phyloP scores from a whole-genome alignment of 2,329 filamentous ascomycete species.

The Cladophialophora yegresii region DNA sequence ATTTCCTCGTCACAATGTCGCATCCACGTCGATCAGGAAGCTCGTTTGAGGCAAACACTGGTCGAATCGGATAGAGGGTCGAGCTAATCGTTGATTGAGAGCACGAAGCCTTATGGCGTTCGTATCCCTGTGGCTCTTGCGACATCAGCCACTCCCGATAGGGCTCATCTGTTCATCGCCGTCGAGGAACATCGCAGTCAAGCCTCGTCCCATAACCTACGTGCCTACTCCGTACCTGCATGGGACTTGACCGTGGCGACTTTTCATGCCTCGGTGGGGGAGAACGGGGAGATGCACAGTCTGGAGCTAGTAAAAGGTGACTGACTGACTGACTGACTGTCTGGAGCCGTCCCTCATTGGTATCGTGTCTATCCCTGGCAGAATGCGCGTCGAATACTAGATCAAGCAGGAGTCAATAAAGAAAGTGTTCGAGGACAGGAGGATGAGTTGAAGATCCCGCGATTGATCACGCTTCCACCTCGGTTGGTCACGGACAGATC shows the following conservation, averaged over 20 bases:
- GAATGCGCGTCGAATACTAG: background rate
- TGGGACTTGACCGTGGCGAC: background rate
- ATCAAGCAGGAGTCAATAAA: background rate
- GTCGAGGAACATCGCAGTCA: background rate
- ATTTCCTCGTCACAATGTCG: background rate
- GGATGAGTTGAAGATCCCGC: background rate
- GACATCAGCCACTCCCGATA: background rate
- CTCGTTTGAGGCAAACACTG: background rate
- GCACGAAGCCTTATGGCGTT: background rate
- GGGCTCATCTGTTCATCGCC: background rate
- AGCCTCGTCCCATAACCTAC: too few species aligned
- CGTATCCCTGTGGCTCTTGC: background rate
- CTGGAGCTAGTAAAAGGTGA: background rate
- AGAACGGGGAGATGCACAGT: background rate
- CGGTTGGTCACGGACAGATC: background rate
- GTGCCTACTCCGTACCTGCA: too few species aligned
- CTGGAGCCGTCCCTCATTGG: background rate
- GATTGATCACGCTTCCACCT: background rate
- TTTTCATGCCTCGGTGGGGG: background rate
- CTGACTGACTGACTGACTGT: background rate
- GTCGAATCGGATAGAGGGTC: background rate
- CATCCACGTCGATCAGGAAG: background rate
- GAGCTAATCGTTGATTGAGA: background rate
- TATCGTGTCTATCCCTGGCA: background rate
- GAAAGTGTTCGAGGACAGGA: background rate